Evolutionary conservation across 2,329 filamentous ascomycete genomes (phyloP).

Genomic region (Arthrobotrys sphaeroides): DNA sequence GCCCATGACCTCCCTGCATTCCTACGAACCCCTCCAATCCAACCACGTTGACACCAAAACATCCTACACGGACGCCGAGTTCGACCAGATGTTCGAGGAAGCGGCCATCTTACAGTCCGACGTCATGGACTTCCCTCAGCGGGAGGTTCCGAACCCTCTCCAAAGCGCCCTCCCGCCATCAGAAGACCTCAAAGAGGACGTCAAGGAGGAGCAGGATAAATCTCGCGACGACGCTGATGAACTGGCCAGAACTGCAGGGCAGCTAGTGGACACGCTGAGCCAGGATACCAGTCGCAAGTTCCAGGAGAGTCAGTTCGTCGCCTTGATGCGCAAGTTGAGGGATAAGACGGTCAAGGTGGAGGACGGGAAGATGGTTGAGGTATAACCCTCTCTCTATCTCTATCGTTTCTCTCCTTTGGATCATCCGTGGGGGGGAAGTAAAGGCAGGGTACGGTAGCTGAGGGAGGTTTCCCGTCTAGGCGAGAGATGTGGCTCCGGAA

Average conservation of each 20-base stretch:
- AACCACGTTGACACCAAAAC: conserved; percentile 1
- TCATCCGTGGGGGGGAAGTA: too few relatives aligned
- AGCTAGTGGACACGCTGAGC: conserved; percentile 74
- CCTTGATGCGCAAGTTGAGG: conserved; percentile 78
- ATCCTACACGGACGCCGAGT: conserved; percentile 49
- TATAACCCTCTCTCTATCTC: conserved; percentile 24
- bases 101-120: conserved; percentile 15
- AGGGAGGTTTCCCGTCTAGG: background rate
- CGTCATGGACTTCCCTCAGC: conserved; percentile 27
- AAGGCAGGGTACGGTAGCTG: background rate
- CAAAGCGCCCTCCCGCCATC: background rate
- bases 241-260: conserved; percentile 75
- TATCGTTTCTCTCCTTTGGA: too few relatives aligned
- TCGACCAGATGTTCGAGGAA: conserved; percentile 53
- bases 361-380: conserved; percentile 73
- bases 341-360: conserved; percentile 77
- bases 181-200: conserved; percentile 45
- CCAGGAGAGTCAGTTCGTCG: conserved; percentile 78
- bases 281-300: conserved; percentile 78
- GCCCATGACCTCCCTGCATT: background rate
- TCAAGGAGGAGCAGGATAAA: conserved; percentile 58
- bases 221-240: conserved; percentile 69
- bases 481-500: background rate
- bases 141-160: conserved; percentile 21
- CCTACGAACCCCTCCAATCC: background rate